Percentiles rank a stretch among this genome's conserved stretches.
phyloP scores from a whole-genome alignment of 768 basidiomycete genomes.

The Mycena metata region DNA sequence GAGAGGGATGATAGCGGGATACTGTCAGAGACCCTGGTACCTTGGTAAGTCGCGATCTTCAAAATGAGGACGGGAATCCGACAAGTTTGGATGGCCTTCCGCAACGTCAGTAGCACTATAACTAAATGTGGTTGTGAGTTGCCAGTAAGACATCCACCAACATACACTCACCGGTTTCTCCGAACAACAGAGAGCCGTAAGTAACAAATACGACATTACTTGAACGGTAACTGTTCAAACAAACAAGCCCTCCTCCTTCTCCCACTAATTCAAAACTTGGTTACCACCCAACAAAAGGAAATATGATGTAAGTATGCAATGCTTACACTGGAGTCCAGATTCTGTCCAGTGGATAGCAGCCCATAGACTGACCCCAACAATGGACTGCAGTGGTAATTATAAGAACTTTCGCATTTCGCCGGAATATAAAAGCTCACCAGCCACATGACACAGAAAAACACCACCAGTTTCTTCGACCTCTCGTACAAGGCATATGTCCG shows the following conservation, averaged over 20 bases:
- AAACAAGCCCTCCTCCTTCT: no score
- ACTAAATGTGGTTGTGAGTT: background rate
- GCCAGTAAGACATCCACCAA: background rate
- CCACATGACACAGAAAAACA: slow-evolving; percentile 12
- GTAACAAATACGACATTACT: slow-evolving; percentile 6
- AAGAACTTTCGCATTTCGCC: no score
- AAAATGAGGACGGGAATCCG: background rate
- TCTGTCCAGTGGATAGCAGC: background rate
- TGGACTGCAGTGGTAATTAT: background rate
- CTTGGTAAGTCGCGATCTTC: no score
- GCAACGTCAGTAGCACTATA: slow-evolving; percentile 21
- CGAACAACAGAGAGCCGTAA: slow-evolving; percentile 2
- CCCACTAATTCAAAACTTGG: no score
- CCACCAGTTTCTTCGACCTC: slow-evolving; percentile 15
- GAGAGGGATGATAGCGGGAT: background rate
- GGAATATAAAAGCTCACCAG: background rate
- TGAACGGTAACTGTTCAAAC: slow-evolving; percentile 4
- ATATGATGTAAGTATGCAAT: background rate
- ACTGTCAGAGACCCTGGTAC: no score
- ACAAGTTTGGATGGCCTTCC: slow-evolving; percentile 16
- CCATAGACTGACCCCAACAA: slow-evolving; percentile 9
- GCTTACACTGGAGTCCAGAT: background rate
- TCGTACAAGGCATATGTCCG: slow-evolving; percentile 30
- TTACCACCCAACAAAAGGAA: background rate
- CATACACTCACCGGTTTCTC: slow-evolving; percentile 21